Evolutionary conservation across 1,284 basidiomycete species (phyloP).

Genomic region (Cryptococcus hybrid): DNA sequence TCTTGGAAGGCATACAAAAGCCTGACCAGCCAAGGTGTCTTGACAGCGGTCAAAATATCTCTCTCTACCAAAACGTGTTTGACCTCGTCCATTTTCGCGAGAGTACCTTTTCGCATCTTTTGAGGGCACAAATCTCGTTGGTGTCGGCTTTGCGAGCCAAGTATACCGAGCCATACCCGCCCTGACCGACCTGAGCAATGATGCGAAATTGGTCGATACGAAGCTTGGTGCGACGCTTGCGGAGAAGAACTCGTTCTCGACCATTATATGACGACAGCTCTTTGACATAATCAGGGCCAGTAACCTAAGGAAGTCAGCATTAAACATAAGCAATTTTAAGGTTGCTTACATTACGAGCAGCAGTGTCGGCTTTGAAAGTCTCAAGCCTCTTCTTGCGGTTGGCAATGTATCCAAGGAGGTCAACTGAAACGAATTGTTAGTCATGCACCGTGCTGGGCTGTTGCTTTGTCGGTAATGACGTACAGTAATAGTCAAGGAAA

Average conservation of each 20-base stretch:
- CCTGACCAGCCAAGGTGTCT: conserved; percentile 91
- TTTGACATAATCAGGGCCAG: conserved; percentile 63
- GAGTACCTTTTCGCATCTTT: conserved; percentile 92
- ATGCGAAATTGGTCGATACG: conserved; percentile 88
- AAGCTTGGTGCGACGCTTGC: conserved; percentile 81
- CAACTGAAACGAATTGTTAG: conserved; percentile 52
- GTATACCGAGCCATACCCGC: conserved; percentile 94
- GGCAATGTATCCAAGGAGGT: conserved; percentile 81
- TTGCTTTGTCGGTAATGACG: conserved; percentile 1
- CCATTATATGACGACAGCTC: conserved; percentile 91
- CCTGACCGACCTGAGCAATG: conserved; percentile 94
- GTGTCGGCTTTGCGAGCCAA: conserved; percentile 87
- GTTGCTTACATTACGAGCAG: conserved; percentile 58
- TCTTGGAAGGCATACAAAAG: conserved; percentile 95
- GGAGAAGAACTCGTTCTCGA: conserved; percentile 83
- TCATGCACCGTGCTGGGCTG: background rate
- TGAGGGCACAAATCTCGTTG: conserved; percentile 89
- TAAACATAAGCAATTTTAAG: background rate
- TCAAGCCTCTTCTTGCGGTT: conserved; percentile 75
- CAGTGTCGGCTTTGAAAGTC: conserved; percentile 79
- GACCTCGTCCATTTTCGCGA: conserved; percentile 93
- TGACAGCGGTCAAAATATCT: conserved; percentile 91
- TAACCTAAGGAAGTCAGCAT: conserved; percentile 33
- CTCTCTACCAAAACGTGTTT: conserved; percentile 95
- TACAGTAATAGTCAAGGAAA: conserved; percentile 87